Percentiles rank a stretch among this genome's conserved stretches.
Conservation (phyloP, 2,329 filamentous ascomycete genomes). For the Cytospora piceicola region DNA sequence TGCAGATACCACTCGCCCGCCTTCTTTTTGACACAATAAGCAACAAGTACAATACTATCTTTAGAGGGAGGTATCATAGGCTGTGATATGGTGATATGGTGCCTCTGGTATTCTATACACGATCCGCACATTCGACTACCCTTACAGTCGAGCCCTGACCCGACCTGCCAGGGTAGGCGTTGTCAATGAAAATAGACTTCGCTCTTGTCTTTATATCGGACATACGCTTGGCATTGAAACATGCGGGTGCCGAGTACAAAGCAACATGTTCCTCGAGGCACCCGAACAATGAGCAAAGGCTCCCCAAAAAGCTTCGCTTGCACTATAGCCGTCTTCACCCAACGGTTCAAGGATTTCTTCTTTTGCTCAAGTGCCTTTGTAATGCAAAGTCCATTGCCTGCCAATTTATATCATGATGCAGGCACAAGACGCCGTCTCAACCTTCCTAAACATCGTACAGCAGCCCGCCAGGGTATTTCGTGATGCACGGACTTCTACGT, state of each 20-base stretch:
- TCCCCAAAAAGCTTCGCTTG: not conserved
- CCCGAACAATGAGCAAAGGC: no score
- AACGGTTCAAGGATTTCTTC: not conserved
- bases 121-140: not conserved
- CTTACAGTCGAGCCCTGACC: not conserved
- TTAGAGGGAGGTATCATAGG: no score
- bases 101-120: no score
- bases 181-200: no score
- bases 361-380: not conserved
- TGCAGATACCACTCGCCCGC: no score
- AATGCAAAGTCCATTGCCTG: not conserved
- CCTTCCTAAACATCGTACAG: constrained; percentile 14
- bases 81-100: no score
- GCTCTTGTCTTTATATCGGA: no score
- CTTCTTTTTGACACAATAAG: no score
- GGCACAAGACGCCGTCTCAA: not conserved
- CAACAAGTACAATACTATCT: no score
- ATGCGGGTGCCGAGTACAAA: not conserved
- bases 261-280: no score
- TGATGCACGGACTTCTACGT: not conserved
- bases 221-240: no score
- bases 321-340: not conserved
- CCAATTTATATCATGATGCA: not conserved
- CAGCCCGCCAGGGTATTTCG: not conserved
- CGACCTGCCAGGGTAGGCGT: no score